Base-by-base conservation (phyloP, 352 stramenopile species). In the Phytopythium sindhum region DNA sequence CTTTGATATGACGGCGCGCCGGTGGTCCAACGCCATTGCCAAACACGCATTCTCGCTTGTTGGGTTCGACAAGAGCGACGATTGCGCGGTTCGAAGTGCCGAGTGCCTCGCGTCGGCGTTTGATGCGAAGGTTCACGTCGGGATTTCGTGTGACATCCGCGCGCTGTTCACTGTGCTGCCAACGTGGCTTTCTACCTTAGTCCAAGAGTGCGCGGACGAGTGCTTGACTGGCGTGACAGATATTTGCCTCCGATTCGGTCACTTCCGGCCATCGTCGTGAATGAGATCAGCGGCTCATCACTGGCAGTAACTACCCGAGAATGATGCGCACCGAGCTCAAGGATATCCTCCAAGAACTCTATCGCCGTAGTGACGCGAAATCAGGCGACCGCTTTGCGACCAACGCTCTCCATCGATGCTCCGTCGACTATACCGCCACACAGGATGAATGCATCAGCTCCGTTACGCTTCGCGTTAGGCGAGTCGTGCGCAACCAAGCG, bases 401-500 rank as follows among this genome's bases (percentile, higher is more conserved):
- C 23, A 1, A 11, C 1, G 42, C 52, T 14, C 52, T 57, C 31
- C 29, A 57, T 23, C 52, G 52, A 10, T 1, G 26, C 17, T 7
- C 26, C 5, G 19, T 29, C 9, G 21, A 31, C 7, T n/a, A 12
- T 6, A 2, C 44, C 8, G 11, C 44, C 9, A 3, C n/a, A 17
- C 29, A n/a, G 9, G 8, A 12, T 12, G n/a, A 51, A 9, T 8
- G 5, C 8, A 19, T 57, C 31, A 44, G 14, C 9, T 5, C 28
- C 7, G 23, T 57, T n/a, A 45, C 28, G 11, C 31, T 57, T n/a
- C 31, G 29, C 17, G 35, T 57, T 19, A 31, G 31, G 14, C 26
- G 52, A 17, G 52, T 45, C 11, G 29, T 57, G 29, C 35, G 19
- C 3, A 57, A 57, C 52, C 52, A 57, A 45, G 29, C 52, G 19